Percentiles rank a stretch among this genome's conserved stretches.
phyloP scores from a whole-genome alignment of 2,329 filamentous ascomycete species.

The Dendryphion nanum region DNA sequence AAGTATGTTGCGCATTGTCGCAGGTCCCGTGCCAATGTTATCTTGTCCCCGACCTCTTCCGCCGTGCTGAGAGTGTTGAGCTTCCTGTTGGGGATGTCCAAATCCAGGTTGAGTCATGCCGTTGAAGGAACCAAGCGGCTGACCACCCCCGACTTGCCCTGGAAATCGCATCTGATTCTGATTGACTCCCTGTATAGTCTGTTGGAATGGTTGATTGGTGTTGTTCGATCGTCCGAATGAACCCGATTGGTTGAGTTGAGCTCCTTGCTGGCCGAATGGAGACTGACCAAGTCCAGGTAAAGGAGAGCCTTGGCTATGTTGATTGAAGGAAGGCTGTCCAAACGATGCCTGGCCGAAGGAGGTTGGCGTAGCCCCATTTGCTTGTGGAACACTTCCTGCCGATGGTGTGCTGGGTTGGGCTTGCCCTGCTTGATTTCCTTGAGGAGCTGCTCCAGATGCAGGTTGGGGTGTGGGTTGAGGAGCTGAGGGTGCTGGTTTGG shows the following conservation, averaged over 20 bases:
- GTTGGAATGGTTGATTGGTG: constrained; percentile 13
- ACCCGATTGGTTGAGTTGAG: background rate
- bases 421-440: background rate
- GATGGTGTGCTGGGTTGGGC: background rate
- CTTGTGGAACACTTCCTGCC: constrained; percentile 1
- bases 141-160: too few relatives aligned
- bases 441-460: constrained; percentile 11
- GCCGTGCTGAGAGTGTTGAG: constrained; percentile 18
- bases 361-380: constrained; percentile 2
- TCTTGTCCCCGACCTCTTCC: constrained; percentile 13
- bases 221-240: constrained; percentile 6
- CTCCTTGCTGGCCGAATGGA: constrained; percentile 4
- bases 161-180: too few relatives aligned
- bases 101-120: constrained; percentile 26
- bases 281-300: background rate
- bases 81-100: constrained; percentile 20
- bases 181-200: constrained; percentile 12
- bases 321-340: constrained; percentile 9
- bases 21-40: constrained; percentile 27
- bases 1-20: constrained; percentile 25
- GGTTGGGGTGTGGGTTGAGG: constrained; percentile 6
- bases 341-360: constrained; percentile 5
- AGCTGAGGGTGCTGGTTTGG: constrained; percentile 4
- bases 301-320: constrained; percentile 1
- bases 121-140: constrained; percentile 1